These are phyloP conservation scores for Hamamelis virginiana DNA, from an alignment of 164 flowering plant genomes.

Conservation along the genomic window DNA sequence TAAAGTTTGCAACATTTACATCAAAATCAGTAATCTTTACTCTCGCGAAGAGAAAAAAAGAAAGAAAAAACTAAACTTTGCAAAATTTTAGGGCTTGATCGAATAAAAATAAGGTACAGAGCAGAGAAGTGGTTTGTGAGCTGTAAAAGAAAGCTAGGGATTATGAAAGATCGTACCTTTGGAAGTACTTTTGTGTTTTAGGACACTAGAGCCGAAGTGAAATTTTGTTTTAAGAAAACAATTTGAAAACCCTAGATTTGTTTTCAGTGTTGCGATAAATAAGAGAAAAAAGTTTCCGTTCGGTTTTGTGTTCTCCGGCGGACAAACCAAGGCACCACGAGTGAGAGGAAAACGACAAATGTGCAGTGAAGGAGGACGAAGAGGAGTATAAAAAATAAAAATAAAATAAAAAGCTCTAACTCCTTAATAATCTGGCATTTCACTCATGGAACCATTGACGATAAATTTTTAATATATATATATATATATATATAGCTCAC, in stretches of 20 bases:
- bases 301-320: neutral
- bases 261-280: neutral
- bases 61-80: neutral
- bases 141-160: neutral
- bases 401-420: too few species aligned
- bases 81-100: neutral
- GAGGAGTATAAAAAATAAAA: too few species aligned
- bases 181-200: neutral
- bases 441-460: too few species aligned
- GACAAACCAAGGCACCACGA: neutral
- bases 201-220: too few species aligned
- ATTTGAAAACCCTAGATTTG: neutral
- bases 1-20: neutral
- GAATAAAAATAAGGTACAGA: neutral
- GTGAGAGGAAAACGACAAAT: neutral
- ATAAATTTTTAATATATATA: too few species aligned
- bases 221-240: neutral
- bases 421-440: too few species aligned
- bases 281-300: neutral
- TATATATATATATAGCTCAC: too few species aligned
- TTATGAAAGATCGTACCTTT: neutral
- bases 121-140: neutral
- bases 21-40: too few species aligned
- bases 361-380: neutral
- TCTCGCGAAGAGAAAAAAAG: too few species aligned